Base-by-base conservation (phyloP, 2,329 filamentous ascomycete genomes). In the Hawksworthiomyces lignivorus region DNA sequence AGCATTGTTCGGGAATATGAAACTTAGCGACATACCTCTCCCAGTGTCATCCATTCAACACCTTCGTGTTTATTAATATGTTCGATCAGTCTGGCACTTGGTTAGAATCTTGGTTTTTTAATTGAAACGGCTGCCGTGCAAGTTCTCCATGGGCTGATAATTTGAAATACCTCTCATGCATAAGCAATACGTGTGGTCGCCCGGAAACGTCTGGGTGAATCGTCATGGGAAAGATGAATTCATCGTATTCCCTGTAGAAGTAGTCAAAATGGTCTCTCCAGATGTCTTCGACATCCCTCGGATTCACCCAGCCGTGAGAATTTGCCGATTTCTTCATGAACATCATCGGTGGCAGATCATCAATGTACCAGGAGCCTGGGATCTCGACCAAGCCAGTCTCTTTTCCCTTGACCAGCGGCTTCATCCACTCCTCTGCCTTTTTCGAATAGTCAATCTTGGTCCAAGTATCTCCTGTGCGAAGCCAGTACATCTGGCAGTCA, bases 221-320 rank as follows among this genome's bases (percentile, higher is more conserved):
- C 0, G 83, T 87, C 59, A 87, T 82, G 0, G 84, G 82, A 52
- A 87, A 87, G 39, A 86, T 73, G 48, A 87, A 87, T 51, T 84
- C 80, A 51, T 87, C 82, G 48, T 85, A 82, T 58, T 87, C 81
- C 21, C 82, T 68, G 56, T 87, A 87, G 53, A 84, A 86, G 60
- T 86, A 87, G 51, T 81, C 72, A 45, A 83, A 83, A 48, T 82
- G 77, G 46, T 82, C 76, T 36, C 71, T 63, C 78, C 77, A 82
- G 26, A 82, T 69, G 26, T 79, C 75, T 52, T 83, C 77, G 4
- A 75, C 64, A 45, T 73, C 71, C 41, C 69, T 58, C 0, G 74
- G 68, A 42, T 72, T 71, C 15, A 70, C 66, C 49, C 63, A 82
- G 7, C 80, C 80, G 52, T 84, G 79, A n/a, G 68, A 73, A 51